phyloP scores from a whole-genome alignment of 257 asterid genomes.

The Solanum pimpinellifolium region DNA sequence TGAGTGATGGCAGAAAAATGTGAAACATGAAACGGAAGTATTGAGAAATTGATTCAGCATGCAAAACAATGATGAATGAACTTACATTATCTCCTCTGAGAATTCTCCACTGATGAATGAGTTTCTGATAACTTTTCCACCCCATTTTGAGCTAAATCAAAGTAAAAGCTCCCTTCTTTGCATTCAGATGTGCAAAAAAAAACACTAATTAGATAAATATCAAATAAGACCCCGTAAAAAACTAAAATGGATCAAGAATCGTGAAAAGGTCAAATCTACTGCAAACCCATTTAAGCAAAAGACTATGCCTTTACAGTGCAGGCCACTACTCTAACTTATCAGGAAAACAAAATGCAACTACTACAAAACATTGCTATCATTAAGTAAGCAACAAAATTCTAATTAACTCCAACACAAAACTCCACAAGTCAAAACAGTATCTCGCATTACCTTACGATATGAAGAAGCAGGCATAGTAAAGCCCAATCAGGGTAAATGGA shows the following conservation, averaged over 20 bases:
- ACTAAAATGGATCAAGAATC: not conserved
- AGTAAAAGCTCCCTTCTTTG: not conserved
- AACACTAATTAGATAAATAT: not conserved
- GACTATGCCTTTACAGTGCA: not conserved
- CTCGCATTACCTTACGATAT: not conserved
- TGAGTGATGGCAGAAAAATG: slow-evolving; percentile 10
- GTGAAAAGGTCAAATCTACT: not conserved
- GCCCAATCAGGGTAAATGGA: not conserved
- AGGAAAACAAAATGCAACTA: not conserved
- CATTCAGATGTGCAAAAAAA: not conserved
- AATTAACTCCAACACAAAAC: not conserved
- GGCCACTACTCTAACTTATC: not conserved
- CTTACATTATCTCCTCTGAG: slow-evolving; percentile 93
- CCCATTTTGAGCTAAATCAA: slow-evolving; percentile 34
- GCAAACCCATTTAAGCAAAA: not conserved
- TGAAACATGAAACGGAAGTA: not conserved
- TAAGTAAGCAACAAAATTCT: not conserved
- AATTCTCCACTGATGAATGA: slow-evolving; percentile 85
- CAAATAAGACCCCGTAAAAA: not conserved
- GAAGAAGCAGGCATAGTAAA: not conserved
- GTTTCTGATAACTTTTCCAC: slow-evolving; percentile 93
- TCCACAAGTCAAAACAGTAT: not conserved
- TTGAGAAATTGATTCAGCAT: not conserved
- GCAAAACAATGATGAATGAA: not conserved
- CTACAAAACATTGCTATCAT: not conserved